phyloP scores from a whole-genome alignment of 306 rosid genomes.

The Vicia villosa region DNA sequence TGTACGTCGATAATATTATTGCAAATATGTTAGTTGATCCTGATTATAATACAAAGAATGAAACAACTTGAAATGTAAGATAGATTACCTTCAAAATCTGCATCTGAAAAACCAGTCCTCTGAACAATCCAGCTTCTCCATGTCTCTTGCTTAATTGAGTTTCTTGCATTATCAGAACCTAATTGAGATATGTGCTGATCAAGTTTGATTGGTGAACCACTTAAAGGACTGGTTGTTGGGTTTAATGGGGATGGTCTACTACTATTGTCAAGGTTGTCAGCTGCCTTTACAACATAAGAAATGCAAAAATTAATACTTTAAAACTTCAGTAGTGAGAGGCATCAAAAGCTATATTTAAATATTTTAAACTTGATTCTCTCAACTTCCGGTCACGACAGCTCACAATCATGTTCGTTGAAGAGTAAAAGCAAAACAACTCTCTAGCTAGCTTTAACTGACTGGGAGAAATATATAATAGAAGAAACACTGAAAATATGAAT shows the following conservation, averaged over 20 bases:
- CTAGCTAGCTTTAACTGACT: slow-evolving; percentile 20
- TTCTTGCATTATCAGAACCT: slow-evolving; percentile 39
- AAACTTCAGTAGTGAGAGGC: slow-evolving; percentile 30
- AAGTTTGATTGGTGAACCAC: slow-evolving; percentile 43
- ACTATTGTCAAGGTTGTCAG: slow-evolving; percentile 45
- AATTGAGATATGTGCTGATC: slow-evolving; percentile 42
- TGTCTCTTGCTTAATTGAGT: slow-evolving; percentile 50
- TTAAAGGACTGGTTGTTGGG: slow-evolving; percentile 30
- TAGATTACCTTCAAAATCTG: slow-evolving; percentile 66
- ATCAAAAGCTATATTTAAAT: slow-evolving; percentile 45
- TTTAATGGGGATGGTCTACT: slow-evolving; percentile 45
- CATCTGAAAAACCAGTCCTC: slow-evolving; percentile 55
- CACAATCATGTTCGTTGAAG: too few species aligned
- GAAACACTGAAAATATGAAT: slow-evolving; percentile 4
- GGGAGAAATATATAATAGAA: slow-evolving; percentile 19
- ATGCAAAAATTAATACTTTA: slow-evolving; percentile 48
- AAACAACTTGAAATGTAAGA: slow-evolving; percentile 6
- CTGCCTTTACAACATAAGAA: slow-evolving; percentile 64
- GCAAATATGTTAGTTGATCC: slow-evolving; percentile 33
- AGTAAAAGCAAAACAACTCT: background rate
- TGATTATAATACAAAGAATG: slow-evolving; percentile 10
- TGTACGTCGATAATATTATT: slow-evolving; percentile 39
- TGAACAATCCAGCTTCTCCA: slow-evolving; percentile 75
- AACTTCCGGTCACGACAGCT: slow-evolving; percentile 14
- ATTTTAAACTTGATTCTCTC: slow-evolving; percentile 26